These are phyloP conservation scores for Xenoacremonium recifei DNA, from an alignment of 2,329 filamentous ascomycete species.

Conservation along the genomic window DNA sequence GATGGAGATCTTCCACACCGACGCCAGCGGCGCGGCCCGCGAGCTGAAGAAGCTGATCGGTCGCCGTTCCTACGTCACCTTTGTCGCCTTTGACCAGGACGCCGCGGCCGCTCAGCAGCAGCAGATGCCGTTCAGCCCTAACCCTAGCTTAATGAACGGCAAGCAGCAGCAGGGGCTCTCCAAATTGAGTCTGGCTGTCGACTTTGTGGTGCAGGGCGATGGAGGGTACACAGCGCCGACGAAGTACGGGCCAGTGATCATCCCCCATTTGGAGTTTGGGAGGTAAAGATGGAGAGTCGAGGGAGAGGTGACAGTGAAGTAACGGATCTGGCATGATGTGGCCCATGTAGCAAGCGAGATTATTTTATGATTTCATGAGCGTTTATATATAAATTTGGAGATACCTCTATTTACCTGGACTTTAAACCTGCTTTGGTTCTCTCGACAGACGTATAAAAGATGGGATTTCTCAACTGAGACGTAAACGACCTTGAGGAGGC, in stretches of 20 bases:
- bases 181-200: slow-evolving; percentile 83
- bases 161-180: slow-evolving; percentile 47
- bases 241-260: slow-evolving; percentile 95
- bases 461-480: too few species aligned
- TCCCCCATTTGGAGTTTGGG: slow-evolving; percentile 80
- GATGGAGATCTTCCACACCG: slow-evolving; percentile 99
- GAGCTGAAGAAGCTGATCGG: slow-evolving; percentile 94
- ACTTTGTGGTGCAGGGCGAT: slow-evolving; percentile 96
- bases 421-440: background rate
- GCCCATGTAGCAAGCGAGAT: slow-evolving; percentile 16
- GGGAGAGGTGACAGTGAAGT: slow-evolving; percentile 7
- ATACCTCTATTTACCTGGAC: slow-evolving; percentile 20
- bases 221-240: slow-evolving; percentile 77
- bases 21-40: slow-evolving; percentile 78
- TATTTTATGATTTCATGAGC: slow-evolving; percentile 14
- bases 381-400: slow-evolving; percentile 18
- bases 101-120: slow-evolving; percentile 46
- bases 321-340: background rate
- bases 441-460: too few species aligned
- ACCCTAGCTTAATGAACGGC: slow-evolving; percentile 32
- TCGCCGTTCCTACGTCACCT: slow-evolving; percentile 85
- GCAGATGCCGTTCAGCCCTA: slow-evolving; percentile 37
- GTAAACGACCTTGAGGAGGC: too few species aligned
- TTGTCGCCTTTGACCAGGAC: slow-evolving; percentile 93
- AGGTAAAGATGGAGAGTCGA: slow-evolving; percentile 20